phyloP scores from a whole-genome alignment of 78 protist genomes.

The Tieghemostelium lacteum region DNA sequence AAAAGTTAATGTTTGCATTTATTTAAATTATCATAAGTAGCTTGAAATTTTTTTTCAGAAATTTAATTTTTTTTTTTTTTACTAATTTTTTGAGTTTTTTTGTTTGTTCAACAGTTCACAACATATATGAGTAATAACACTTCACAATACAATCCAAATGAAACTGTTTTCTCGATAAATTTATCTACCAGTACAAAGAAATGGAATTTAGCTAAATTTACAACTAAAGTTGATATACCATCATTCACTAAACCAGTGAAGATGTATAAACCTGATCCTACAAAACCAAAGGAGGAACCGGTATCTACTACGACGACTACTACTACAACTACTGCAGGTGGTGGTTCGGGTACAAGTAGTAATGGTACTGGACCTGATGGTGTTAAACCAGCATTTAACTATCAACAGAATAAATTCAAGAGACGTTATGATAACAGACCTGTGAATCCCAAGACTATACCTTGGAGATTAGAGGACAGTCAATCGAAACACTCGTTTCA shows the following conservation, averaged over 20 bases:
- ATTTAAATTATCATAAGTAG: too few species aligned
- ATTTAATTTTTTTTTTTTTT: too few species aligned
- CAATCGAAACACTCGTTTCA: conserved; percentile 38
- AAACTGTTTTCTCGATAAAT: conserved; percentile 15
- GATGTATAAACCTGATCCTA: conserved; percentile 56
- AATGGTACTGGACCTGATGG: not conserved
- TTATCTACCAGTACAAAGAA: conserved; percentile 37
- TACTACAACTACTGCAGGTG: not conserved
- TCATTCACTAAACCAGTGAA: conserved; percentile 43
- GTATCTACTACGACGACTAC: not conserved
- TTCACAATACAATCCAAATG: not conserved
- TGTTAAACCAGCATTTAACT: not conserved
- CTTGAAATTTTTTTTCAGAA: too few species aligned
- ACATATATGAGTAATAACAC: not conserved
- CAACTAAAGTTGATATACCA: conserved; percentile 48
- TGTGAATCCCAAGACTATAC: conserved; percentile 53
- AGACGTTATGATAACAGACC: conserved; percentile 52
- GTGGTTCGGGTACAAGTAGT: not conserved
- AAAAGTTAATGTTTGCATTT: too few species aligned
- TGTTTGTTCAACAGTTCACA: too few species aligned
- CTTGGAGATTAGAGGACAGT: conserved; percentile 68
- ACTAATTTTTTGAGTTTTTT: not conserved
- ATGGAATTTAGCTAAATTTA: conserved; percentile 76
- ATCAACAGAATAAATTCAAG: not conserved
- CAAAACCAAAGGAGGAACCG: not conserved